Evolutionary conservation across 73 alveolate genomes (phyloP).

Genomic region (Paramecium bursaria): DNA sequence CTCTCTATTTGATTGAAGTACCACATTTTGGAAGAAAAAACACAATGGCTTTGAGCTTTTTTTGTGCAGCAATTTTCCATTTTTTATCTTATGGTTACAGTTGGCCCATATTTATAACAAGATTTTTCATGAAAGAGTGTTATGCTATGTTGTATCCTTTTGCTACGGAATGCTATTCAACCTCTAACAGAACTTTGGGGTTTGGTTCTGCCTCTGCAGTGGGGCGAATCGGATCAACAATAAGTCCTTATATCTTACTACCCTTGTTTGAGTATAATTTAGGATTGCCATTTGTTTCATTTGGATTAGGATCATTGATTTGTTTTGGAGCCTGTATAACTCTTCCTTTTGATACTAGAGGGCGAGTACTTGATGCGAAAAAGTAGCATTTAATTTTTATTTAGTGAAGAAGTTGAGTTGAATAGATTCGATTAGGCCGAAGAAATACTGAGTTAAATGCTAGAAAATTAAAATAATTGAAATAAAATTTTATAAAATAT

Average conservation of each 20-base stretch:
- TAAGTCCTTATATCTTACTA: slow-evolving; percentile 51
- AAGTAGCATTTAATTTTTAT: background rate
- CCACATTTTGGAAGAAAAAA: slow-evolving; percentile 68
- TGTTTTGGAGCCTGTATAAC: background rate
- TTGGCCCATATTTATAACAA: slow-evolving; percentile 59
- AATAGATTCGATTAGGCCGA: slow-evolving; percentile 10
- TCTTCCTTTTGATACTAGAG: slow-evolving; percentile 44
- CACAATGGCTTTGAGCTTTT: slow-evolving; percentile 47
- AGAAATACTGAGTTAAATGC: slow-evolving; percentile 22
- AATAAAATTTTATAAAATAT: slow-evolving; percentile 28
- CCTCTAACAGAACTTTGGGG: slow-evolving; percentile 68
- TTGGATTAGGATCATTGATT: slow-evolving; percentile 35
- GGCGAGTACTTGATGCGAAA: slow-evolving; percentile 18
- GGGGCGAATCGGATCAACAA: slow-evolving; percentile 65
- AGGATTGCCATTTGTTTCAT: slow-evolving; percentile 52
- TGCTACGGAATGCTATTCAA: slow-evolving; percentile 50
- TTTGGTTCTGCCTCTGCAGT: slow-evolving; percentile 66
- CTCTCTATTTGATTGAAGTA: slow-evolving; percentile 43
- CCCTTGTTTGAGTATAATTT: slow-evolving; percentile 49
- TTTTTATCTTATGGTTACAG: slow-evolving; percentile 40
- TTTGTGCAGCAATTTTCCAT: slow-evolving; percentile 59
- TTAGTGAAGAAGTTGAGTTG: background rate
- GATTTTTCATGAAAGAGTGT: slow-evolving; percentile 70
- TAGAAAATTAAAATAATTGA: slow-evolving; percentile 54
- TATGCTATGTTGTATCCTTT: slow-evolving; percentile 68